Evolutionary conservation across 176 grass and related monocot genomes (phyloP), one percentile per base, ranked within the genome.

Genomic region (Carex kokanica): DNA sequence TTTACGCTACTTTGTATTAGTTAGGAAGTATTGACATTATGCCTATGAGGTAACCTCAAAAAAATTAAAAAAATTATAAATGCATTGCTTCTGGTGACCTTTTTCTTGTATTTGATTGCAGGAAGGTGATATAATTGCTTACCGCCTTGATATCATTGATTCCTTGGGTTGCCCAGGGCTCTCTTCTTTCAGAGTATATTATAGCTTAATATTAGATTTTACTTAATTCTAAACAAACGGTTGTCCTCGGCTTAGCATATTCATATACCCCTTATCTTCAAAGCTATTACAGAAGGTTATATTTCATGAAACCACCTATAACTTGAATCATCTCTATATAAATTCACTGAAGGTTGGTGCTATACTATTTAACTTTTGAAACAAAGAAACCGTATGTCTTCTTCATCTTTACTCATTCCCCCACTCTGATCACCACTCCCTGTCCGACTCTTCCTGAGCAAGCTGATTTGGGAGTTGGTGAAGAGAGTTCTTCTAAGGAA

Each of bases 121-220:
- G 79, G 60, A 82, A 82, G 79, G 79, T 47, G 79, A 82, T 82
- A 66, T 82, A 82, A 82, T 82, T 45, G 79, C 79, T 82, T 82
- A 66, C 79, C 79, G 79, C 38, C 36, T 82, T 47, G 72, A 54
- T 75, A 64, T 82, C 12, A 27, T 29, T 66, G 62, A 64, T 64
- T 51, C 20, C 21, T 82, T 49, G 36, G 79, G 60, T 49, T 82
- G 79, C 20, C 79, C 62, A 27, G 79, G 24, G 60, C 36, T 82
- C 54, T 82, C 79, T 82, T 47, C 79, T 64, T 82, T 82, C 79
- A 82, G 79, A 82, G 79, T 82, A 82, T 64, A 45, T 53, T n/a
- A 61, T 62, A 62, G 18, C 25, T 81, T 13, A 81, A 11, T 81
- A 81, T 21, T 75, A 16, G 31, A 40, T 41, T 62, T 81, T 60